These are phyloP conservation scores for Synchytrium microbalum DNA, from an alignment of 371 early-diverging fungal species.

Conservation along the genomic window DNA sequence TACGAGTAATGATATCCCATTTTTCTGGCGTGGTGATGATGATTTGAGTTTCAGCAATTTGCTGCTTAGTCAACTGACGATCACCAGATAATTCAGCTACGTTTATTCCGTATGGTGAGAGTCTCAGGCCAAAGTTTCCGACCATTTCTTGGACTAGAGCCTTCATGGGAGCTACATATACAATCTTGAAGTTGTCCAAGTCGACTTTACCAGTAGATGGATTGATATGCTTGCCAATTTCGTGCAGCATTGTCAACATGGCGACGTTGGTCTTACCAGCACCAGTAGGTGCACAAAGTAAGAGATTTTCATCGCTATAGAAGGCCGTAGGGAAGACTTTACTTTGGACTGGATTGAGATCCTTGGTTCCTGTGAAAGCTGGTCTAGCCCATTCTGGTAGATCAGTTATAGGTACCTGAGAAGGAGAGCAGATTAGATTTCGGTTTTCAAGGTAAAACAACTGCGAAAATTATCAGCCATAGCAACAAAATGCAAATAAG, in stretches of 20 bases:
- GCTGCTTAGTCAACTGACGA: conserved; percentile 88
- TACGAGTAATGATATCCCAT: conserved; percentile 98
- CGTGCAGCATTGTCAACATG: conserved; percentile 87
- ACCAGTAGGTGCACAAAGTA: conserved; percentile 99
- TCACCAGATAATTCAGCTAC: conserved; percentile 99
- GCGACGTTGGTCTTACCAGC: conserved; percentile 99
- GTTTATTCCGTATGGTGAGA: conserved; percentile 70
- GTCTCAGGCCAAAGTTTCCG: conserved; percentile 72
- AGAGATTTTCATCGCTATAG: conserved; percentile 82
- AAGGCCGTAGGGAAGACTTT: conserved; percentile 82
- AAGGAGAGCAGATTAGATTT: background rate
- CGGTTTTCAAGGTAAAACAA: background rate
- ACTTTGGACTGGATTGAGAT: conserved; percentile 91
- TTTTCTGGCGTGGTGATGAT: conserved; percentile 99
- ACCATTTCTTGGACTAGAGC: conserved; percentile 99
- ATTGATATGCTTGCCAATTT: conserved; percentile 70
- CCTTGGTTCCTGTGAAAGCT: conserved; percentile 64
- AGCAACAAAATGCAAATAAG: background rate
- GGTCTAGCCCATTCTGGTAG: conserved; percentile 85
- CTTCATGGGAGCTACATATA: conserved; percentile 99
- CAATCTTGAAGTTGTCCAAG: conserved; percentile 86
- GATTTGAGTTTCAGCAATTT: conserved; percentile 91
- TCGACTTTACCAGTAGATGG: conserved; percentile 66
- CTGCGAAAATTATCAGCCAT: background rate
- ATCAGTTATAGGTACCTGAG: conserved; percentile 49